Base-by-base conservation (phyloP, 768 basidiomycete genomes). In the Lentinus brumalis region DNA sequence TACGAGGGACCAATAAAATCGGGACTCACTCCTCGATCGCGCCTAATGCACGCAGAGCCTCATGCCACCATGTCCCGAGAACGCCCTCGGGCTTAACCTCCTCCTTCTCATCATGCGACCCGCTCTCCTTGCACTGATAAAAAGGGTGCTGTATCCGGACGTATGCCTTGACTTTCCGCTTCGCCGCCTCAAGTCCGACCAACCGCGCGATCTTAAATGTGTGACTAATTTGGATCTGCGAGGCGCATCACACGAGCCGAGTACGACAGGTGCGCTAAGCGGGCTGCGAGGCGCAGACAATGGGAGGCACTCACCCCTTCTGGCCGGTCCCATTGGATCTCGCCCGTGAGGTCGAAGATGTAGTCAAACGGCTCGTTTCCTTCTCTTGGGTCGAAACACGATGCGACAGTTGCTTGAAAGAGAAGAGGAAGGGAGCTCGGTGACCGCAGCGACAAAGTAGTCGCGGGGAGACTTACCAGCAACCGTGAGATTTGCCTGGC, bases 31-130 rank as follows among this genome's bases (percentile, higher is more conserved):
- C 83, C 62, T 85, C 78, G 57, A 94, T 91, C 5, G 86, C 84
- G 21, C 87, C 90, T 61, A 94, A 71, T 71, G 83, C 83, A 38
- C 92, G 83, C 29, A 91, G 76, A 1, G 89, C 85, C 76, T 94
- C 93, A 66, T 95, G 93, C 91, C 92, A 94, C 93, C 93, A 95
- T 16, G 78, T 84, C 16, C 93, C 92, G 60, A 86, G 74, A 6
- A 85, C 81, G 47, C 86, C 87, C 18, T 78, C 74, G 11, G 93
- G 92, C 69, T 89, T 89, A 50, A 86, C 74, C 58, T 88, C 86
- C 49, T 90, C 87, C 70, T 86, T 88, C 77, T 94, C 93, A 55
- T 84, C 78, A 61, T 86, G 82, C 16, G 78, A 63, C 42, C 81
- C 82, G 72, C 91, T 92, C 61, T 83, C 84, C 8, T 84, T 77